phyloP scores from a whole-genome alignment of 495 filamentous ascomycete species.

The Hypoxylon trugodes region DNA sequence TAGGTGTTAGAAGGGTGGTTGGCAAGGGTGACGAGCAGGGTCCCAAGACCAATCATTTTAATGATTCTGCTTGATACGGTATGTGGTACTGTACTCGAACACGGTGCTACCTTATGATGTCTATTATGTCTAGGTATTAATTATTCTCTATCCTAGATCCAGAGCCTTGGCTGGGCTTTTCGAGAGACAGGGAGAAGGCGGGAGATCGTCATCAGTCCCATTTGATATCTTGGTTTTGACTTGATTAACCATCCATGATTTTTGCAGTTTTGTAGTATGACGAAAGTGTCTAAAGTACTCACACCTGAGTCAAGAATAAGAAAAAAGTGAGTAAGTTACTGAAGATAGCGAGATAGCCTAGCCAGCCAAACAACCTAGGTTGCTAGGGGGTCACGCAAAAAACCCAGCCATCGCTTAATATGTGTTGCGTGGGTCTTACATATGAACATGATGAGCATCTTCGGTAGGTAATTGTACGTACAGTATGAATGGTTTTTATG shows the following conservation, averaged over 20 bases:
- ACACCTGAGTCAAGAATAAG: neutral
- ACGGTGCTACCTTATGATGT: slow-evolving; percentile 1
- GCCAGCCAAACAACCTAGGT: too few relatives aligned
- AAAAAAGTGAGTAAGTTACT: neutral
- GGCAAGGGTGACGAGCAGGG: slow-evolving; percentile 28
- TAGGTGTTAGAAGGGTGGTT: slow-evolving; percentile 30
- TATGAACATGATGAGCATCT: neutral
- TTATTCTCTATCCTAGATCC: slow-evolving; percentile 3
- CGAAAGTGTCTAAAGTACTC: neutral
- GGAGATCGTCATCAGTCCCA: slow-evolving; percentile 30
- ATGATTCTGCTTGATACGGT: slow-evolving; percentile 29
- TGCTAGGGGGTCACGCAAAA: neutral
- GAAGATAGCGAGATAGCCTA: too few relatives aligned
- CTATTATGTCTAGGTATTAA: too few relatives aligned
- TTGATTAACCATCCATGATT: too few relatives aligned
- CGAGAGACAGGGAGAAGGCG: slow-evolving; percentile 2
- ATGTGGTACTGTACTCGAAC: slow-evolving; percentile 22
- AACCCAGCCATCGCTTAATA: slow-evolving; percentile 21
- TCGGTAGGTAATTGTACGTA: too few relatives aligned
- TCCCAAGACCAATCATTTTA: slow-evolving; percentile 25
- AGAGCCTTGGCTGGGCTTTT: slow-evolving; percentile 1
- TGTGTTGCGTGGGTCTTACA: slow-evolving; percentile 14
- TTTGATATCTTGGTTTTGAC: slow-evolving; percentile 11
- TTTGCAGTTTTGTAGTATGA: slow-evolving; percentile 10
- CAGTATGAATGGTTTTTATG: too few relatives aligned